Evolutionary conservation across 345 rosid genomes (phyloP).

Genomic region (Erucastrum elatum): DNA sequence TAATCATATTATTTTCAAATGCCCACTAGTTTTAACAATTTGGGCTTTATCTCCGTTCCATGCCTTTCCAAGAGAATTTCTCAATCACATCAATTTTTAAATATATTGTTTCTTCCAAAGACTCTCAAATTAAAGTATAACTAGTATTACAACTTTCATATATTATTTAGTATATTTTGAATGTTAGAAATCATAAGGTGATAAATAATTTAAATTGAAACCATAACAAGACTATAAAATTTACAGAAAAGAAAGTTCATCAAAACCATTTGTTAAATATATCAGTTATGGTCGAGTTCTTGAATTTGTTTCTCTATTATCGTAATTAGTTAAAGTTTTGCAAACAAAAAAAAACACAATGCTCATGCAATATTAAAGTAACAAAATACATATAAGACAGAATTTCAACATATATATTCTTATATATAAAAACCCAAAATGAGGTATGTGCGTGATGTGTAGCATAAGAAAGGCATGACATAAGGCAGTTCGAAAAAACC

Average conservation of each 20-base stretch:
- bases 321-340: not conserved
- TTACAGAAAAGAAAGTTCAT: not conserved
- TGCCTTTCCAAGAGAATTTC: not conserved
- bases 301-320: not conserved
- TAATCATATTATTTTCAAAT: not conserved
- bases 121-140: not conserved
- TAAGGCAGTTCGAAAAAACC: slow-evolving; percentile 48
- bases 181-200: not conserved
- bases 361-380: not conserved
- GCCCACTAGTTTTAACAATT: not conserved
- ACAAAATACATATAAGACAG: not conserved
- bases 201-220: not conserved
- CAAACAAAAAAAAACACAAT: slow-evolving; percentile 12
- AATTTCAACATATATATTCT: not conserved
- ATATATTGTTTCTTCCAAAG: not conserved
- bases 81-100: not conserved
- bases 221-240: not conserved
- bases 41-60: not conserved
- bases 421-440: slow-evolving; percentile 14
- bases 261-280: not conserved
- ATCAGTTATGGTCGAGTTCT: not conserved
- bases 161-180: no score
- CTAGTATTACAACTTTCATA: not conserved
- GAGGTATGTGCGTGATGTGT: slow-evolving; percentile 42
- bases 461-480: slow-evolving; percentile 56